Percentiles rank a stretch among this genome's conserved stretches.
Conservation (phyloP, 805 yeast species). For the Ogataea neopini region DNA sequence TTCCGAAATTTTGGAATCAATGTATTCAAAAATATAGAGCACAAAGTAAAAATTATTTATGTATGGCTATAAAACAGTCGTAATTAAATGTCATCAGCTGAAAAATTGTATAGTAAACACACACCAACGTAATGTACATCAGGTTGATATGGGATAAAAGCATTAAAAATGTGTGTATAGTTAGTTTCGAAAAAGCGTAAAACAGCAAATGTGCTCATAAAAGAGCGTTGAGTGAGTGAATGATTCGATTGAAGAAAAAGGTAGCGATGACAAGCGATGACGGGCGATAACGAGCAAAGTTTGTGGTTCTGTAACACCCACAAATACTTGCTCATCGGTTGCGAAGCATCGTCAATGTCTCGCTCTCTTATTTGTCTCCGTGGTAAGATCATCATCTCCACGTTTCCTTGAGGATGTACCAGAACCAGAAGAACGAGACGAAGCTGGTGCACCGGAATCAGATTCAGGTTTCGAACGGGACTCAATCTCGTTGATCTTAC, state of each 20-base stretch:
- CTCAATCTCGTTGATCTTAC: constrained; percentile 14
- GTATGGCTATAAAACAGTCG: constrained; percentile 13
- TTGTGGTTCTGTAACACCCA: no score
- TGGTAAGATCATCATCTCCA: constrained; percentile 1
- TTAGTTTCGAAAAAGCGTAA: constrained; percentile 1
- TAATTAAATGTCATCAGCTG: constrained; percentile 7
- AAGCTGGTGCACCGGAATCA: background rate
- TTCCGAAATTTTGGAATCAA: constrained; percentile 11
- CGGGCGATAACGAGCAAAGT: no score
- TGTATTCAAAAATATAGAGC: constrained; percentile 4
- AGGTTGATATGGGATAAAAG: constrained; percentile 3
- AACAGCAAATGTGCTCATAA: background rate
- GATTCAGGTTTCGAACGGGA: constrained; percentile 5
- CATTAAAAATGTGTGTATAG: constrained; percentile 1
- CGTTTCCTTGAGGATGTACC: constrained; percentile 1
- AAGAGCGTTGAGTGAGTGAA: background rate
- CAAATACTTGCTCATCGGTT: no score
- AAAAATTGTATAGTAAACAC: background rate
- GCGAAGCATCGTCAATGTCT: no score
- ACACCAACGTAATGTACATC: constrained; percentile 1
- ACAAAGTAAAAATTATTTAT: background rate
- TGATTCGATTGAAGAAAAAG: constrained; percentile 1
- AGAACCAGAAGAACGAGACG: constrained; percentile 1
- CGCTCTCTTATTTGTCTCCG: constrained; percentile 4
- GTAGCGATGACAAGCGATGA: no score